Evolutionary conservation across 164 flowering plant species (phyloP).

Genomic region (Piper longum): DNA sequence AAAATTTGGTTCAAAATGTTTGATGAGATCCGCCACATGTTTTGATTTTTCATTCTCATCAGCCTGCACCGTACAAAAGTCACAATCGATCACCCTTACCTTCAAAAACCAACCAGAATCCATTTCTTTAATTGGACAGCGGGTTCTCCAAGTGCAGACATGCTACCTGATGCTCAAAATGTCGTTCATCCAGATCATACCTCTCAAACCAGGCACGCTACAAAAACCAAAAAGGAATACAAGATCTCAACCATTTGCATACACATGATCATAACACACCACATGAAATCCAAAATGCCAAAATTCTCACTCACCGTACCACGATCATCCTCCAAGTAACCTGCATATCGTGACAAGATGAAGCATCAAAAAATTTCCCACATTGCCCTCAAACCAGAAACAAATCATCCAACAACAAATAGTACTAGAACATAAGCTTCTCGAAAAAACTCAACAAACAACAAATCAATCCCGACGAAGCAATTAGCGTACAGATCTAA

Average conservation of each 20-base stretch:
- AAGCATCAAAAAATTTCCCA: background rate
- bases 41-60: slow-evolving; percentile 27
- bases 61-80: slow-evolving; percentile 2
- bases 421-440: too few relatives aligned
- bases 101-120: background rate
- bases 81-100: background rate
- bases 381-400: too few relatives aligned
- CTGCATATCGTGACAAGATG: slow-evolving; percentile 15
- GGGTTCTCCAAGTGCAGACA: too few relatives aligned
- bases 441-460: too few relatives aligned
- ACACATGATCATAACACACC: background rate
- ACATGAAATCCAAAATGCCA: background rate
- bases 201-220: slow-evolving; percentile 12
- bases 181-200: slow-evolving; percentile 12
- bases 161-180: slow-evolving; percentile 7
- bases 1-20: slow-evolving; percentile 31
- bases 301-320: slow-evolving; percentile 15
- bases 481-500: too few relatives aligned
- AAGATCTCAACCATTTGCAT: background rate
- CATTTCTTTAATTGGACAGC: too few relatives aligned
- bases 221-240: slow-evolving; percentile 1
- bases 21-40: slow-evolving; percentile 32
- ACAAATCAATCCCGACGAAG: too few relatives aligned
- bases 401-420: background rate
- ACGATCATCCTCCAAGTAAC: slow-evolving; percentile 19